Evolutionary conservation across 2,329 filamentous ascomycete genomes (phyloP), one percentile per base, ranked within the genome.

Genomic region (Lachnellula suecica): DNA sequence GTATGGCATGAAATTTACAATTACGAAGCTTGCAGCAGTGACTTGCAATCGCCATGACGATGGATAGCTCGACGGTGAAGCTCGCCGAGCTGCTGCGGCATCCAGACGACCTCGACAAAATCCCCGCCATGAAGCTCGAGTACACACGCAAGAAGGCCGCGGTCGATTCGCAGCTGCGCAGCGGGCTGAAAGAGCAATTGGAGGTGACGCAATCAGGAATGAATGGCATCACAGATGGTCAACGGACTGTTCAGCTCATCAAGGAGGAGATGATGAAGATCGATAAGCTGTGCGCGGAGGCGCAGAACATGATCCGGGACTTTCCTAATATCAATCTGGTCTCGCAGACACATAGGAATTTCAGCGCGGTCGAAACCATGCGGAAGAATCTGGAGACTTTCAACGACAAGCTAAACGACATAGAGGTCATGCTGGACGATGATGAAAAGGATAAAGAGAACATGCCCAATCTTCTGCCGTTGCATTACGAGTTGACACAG

Each of bases 201-300:
- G 90, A 96, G 73, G 88, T 92, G 49, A 97, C 94, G 10, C 93
- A 97, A 74, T 83, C 88, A 61, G 94, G 94, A 70, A 96, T 99
- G 85, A 87, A 77, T 59, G 89, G 89, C 57, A 86, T 99, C 59
- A 84, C 83, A 41, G 91, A 97, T 68, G 92, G 92, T 51, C 92
- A 97, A 72, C 89, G 92, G 70, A 90, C 90, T 56, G 89, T 99
- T 31, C 88, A 90, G 68, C 83, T 88, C 64, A 97, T 97, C 73
- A 96, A 96, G 72, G 93, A 97, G 61, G 94, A 99, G 75, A 94
- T 99, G 84, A 91, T 95, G 79, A 95, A 93, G 74, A 97, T 99
- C 66, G 94, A 99, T 76, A 91, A 90, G 74, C 83, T 99, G 59
- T 99, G 94, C 75, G 91, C 92, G 58, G 95, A 99, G 73, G 92